Base-by-base conservation (phyloP, 2,329 filamentous ascomycete species). In the Conoideocrella luteorostrata region DNA sequence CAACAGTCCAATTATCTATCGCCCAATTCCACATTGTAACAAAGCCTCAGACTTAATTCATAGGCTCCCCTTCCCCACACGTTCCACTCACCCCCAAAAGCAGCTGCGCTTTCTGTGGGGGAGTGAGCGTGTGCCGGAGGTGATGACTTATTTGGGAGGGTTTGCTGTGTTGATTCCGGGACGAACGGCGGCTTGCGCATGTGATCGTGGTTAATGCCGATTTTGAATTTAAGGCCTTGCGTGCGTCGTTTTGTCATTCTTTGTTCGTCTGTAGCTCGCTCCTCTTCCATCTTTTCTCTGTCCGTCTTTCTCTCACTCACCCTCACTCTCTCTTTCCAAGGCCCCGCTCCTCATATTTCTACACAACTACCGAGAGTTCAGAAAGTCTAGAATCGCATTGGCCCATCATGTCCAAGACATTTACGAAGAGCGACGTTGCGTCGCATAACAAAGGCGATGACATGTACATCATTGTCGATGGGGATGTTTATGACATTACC, bases 401-500 rank as follows among this genome's bases (percentile, higher is more conserved):
- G 34, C 17, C 39, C 45, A 76, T 46, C 57, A 98, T 98, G 93
- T 86, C 90, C 40, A 86, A 93, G 70, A 84, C 79, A 23, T 96
- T 95, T 65, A 85, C 83, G 43, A 75, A 82, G 52, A 78, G 78
- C 71, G 90, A 96, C 63, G 91, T 98, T 50, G 83, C 90, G 62
- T 81, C 86, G 68, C 90, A 97, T 68, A 95, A 88, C 75, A 95
- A 91, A 71, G 67, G 83, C 36, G 81, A 88, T 60, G 84, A 83
- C 62, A 75, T 96, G 49, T 97, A 83, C 80, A 87, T 97, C 59
- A 80, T 94, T 52, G 82, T 97, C 53, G 91, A 97, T 54, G 86
- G 90, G 57, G 91, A 97, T 66, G 91, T 97, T 54, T 97, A 95
- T 67, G 91, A 98, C 62, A 64, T 97, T 57, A 95, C 89, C 56